A percentile compares a stretch with the other conserved stretches of the same genome.
Evolutionary conservation across 2,329 filamentous ascomycete species (phyloP).

Genomic region (Cadophora gregata): DNA sequence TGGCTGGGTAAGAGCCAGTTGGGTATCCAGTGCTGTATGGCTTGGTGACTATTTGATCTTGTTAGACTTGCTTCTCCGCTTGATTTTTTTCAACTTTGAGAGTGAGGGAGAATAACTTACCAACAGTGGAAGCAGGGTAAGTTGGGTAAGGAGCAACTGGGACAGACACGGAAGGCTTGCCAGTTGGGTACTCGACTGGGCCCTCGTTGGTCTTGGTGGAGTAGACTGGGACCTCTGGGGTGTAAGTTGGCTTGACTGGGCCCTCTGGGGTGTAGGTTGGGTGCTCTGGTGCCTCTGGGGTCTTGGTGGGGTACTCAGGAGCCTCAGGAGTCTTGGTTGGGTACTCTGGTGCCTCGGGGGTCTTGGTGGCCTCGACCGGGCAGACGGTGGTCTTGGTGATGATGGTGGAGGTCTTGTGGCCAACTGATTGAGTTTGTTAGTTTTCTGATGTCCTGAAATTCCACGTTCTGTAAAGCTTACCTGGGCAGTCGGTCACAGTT

Average conservation of each 20-base stretch:
- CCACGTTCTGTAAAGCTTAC: background rate
- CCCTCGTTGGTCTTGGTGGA: constrained; percentile 6
- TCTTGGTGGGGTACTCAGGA: constrained; percentile 9
- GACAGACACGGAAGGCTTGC: constrained; percentile 2
- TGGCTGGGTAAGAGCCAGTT: constrained; percentile 16
- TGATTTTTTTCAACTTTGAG: no score
- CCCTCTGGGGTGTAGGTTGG: constrained; percentile 24
- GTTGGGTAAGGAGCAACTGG: constrained; percentile 20
- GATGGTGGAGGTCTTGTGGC: constrained; percentile 27
- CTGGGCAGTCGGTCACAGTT: constrained; percentile 27
- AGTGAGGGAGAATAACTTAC: background rate
- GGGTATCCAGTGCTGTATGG: constrained; percentile 18
- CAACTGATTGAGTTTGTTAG: constrained; percentile 18
- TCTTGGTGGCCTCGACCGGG: constrained; percentile 17
- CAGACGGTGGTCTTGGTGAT: constrained; percentile 23
- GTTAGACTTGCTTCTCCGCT: background rate
- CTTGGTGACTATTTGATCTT: constrained; percentile 13
- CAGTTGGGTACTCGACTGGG: constrained; percentile 21
- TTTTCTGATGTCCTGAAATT: constrained; percentile 8
- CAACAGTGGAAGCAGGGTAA: constrained; percentile 15
- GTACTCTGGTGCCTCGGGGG: background rate
- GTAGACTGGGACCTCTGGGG: constrained; percentile 24
- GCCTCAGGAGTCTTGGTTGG: background rate
- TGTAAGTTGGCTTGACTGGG: constrained; percentile 20
- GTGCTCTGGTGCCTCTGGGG: constrained; percentile 7